These are phyloP conservation scores for Zea luxurians DNA, from an alignment of 176 grass and related monocot species.

Conservation along the genomic window DNA sequence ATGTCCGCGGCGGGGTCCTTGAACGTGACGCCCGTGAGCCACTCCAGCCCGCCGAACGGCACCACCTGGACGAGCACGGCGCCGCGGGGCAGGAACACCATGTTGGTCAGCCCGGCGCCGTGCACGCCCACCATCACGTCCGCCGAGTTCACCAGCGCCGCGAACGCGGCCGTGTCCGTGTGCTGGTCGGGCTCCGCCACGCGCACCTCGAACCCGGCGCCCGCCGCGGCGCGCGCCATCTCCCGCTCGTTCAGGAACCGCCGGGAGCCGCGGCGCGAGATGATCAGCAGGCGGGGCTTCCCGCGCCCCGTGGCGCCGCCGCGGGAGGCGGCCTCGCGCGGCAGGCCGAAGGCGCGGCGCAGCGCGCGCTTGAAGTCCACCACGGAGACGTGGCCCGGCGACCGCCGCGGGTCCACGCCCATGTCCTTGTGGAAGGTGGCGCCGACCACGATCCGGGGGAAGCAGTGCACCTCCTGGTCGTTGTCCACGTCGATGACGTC, in stretches of 20 bases:
- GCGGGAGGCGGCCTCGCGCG: conserved; percentile 49
- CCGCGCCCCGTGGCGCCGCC: conserved; percentile 41
- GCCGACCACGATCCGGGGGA: conserved; percentile 53
- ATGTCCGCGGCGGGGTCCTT: conserved; percentile 68
- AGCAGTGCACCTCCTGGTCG: conserved; percentile 75
- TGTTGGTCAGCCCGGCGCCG: conserved; percentile 83
- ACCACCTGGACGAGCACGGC: conserved; percentile 79
- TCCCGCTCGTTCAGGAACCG: conserved; percentile 64
- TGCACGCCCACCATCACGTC: conserved; percentile 80
- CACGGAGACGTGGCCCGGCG: conserved; percentile 48
- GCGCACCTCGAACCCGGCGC: conserved; percentile 57
- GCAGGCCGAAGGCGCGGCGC: conserved; percentile 65
- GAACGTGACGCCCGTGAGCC: conserved; percentile 81
- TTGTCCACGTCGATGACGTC: conserved; percentile 75
- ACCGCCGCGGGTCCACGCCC: conserved; percentile 50
- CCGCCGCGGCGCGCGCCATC: conserved; percentile 40
- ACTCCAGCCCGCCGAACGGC: conserved; percentile 74
- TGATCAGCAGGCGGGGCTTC: conserved; percentile 60
- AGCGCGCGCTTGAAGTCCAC: conserved; percentile 77
- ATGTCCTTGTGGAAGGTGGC: conserved; percentile 92
- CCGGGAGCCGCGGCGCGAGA: conserved; percentile 51
- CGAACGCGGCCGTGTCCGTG: conserved; percentile 61
- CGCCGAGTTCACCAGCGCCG: conserved; percentile 59
- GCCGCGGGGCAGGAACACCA: conserved; percentile 82
- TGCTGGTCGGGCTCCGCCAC: conserved; percentile 66